A percentile compares a stretch with the other conserved stretches of the same genome.
Conservation (phyloP, 2,329 filamentous ascomycete species). For the Leptographium procerum region DNA sequence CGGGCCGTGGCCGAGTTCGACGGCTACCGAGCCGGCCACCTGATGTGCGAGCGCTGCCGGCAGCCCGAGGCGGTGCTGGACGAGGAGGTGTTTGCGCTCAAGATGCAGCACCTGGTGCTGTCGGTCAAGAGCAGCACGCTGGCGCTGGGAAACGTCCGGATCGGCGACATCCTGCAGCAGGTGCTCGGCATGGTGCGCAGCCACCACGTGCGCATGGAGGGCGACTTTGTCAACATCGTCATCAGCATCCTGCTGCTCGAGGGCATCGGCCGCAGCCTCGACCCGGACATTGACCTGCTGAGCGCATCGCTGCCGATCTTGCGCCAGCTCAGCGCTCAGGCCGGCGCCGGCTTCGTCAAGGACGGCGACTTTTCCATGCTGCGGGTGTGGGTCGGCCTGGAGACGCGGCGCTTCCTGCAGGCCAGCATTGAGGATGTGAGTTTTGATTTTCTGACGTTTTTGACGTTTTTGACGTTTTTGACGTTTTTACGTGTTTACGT, state of each 20-base stretch:
- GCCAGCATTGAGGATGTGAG: constrained; percentile 78
- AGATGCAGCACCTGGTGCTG: constrained; percentile 93
- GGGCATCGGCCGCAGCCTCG: constrained; percentile 78
- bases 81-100: constrained; percentile 79
- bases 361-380: constrained; percentile 74
- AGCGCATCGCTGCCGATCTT: constrained; percentile 80
- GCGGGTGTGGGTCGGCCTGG: constrained; percentile 81
- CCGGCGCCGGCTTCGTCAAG: constrained; percentile 57
- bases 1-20: constrained; percentile 93
- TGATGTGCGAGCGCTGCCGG: constrained; percentile 93
- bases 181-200: constrained; percentile 83
- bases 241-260: constrained; percentile 88
- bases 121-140: constrained; percentile 85
- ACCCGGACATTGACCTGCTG: constrained; percentile 81
- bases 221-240: constrained; percentile 97
- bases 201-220: constrained; percentile 90
- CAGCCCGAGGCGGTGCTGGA: constrained; percentile 86
- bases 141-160: constrained; percentile 86
- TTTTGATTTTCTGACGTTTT: constrained; percentile 14
- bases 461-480: background rate
- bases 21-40: constrained; percentile 83
- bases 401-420: constrained; percentile 80
- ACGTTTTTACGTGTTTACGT: background rate
- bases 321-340: constrained; percentile 71
- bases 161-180: constrained; percentile 86